Percentiles rank a stretch among this genome's conserved stretches.
Evolutionary conservation across 768 basidiomycete genomes (phyloP).

Genomic region (Chalciporus piperatus): DNA sequence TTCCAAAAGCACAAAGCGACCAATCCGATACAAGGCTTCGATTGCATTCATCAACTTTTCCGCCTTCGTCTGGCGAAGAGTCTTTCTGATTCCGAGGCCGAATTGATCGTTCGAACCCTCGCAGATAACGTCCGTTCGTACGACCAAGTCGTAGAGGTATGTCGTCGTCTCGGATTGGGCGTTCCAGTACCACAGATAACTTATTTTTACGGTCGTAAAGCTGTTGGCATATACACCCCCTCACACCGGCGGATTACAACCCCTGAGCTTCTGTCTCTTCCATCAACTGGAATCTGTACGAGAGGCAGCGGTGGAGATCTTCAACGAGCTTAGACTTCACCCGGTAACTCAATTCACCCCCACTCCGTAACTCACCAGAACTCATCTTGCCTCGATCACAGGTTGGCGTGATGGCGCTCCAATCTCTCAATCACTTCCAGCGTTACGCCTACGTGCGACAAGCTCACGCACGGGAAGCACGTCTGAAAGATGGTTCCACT

Average conservation of each 20-base stretch:
- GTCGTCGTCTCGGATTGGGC: slow-evolving; percentile 16
- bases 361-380: background rate
- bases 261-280: slow-evolving; percentile 87
- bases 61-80: slow-evolving; percentile 73
- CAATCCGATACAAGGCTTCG: slow-evolving; percentile 73
- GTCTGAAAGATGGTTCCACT: slow-evolving; percentile 32
- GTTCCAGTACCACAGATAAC: too few species aligned
- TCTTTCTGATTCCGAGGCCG: slow-evolving; percentile 70
- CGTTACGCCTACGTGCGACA: slow-evolving; percentile 84
- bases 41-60: slow-evolving; percentile 82
- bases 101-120: slow-evolving; percentile 71
- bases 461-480: slow-evolving; percentile 62
- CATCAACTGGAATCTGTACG: slow-evolving; percentile 79
- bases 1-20: slow-evolving; percentile 51
- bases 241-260: slow-evolving; percentile 78
- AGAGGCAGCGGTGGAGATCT: slow-evolving; percentile 77
- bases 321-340: slow-evolving; percentile 73
- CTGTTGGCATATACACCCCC: slow-evolving; percentile 75
- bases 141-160: slow-evolving; percentile 87
- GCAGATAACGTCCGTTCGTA: slow-evolving; percentile 73
- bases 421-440: slow-evolving; percentile 84
- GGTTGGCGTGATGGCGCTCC: slow-evolving; percentile 78
- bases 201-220: slow-evolving; percentile 38
- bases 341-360: slow-evolving; percentile 50
- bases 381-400: slow-evolving; percentile 28